phyloP scores from a whole-genome alignment of 306 rosid species.

The Lathyrus oleraceus region DNA sequence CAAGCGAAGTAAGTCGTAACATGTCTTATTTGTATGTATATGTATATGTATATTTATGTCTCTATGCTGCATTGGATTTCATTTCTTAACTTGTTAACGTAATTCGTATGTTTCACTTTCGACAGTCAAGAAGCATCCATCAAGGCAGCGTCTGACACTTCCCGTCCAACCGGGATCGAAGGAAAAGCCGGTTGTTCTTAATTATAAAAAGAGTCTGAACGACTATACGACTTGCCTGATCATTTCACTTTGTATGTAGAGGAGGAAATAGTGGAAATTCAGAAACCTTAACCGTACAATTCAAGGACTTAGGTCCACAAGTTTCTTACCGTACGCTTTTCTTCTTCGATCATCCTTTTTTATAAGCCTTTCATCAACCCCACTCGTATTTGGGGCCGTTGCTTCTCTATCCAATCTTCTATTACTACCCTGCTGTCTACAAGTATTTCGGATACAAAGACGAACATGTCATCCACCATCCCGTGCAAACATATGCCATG shows the following conservation, averaged over 20 bases:
- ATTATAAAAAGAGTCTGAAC: constrained; percentile 66
- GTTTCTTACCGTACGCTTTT: constrained; percentile 84
- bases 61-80: constrained; percentile 21
- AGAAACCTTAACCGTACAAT: constrained; percentile 60
- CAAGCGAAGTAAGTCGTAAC: constrained; percentile 64
- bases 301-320: constrained; percentile 95
- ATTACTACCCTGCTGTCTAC: constrained; percentile 79
- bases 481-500: constrained; percentile 87
- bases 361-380: too few relatives aligned
- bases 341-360: too few relatives aligned
- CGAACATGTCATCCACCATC: constrained; percentile 73
- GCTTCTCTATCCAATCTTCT: constrained; percentile 87
- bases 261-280: constrained; percentile 66
- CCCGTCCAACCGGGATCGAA: constrained; percentile 77
- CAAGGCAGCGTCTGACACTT: constrained; percentile 90
- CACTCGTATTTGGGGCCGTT: constrained; percentile 94
- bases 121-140: constrained; percentile 84
- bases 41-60: too few relatives aligned
- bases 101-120: constrained; percentile 37
- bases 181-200: constrained; percentile 77
- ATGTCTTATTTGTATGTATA: not conserved
- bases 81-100: constrained; percentile 37
- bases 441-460: constrained; percentile 67
- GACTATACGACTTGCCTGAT: constrained; percentile 73
- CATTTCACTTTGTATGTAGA: too few relatives aligned